Conservation (phyloP, 2,329 filamentous ascomycete species). For the Colletotrichum coccodes region DNA sequence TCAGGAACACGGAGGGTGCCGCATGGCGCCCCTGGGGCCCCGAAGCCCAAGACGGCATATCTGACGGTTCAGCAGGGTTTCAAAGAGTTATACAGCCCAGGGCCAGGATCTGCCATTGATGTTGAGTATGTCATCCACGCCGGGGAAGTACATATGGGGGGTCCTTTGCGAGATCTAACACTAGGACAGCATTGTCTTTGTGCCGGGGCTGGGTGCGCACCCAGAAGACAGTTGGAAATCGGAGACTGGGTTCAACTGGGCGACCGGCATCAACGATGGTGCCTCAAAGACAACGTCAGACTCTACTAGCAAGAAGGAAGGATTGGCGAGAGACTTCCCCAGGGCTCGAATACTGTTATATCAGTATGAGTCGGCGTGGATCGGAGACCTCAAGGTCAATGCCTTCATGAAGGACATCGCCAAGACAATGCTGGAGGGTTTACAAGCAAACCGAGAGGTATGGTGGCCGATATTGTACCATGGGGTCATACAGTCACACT, state of each 20-base stretch:
- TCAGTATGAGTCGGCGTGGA: constrained; percentile 54
- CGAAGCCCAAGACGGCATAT: constrained; percentile 45
- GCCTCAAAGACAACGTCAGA: constrained; percentile 49
- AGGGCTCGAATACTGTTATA: constrained; percentile 51
- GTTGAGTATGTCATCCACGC: constrained; percentile 43
- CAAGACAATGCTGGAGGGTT: constrained; percentile 45
- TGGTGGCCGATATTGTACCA: not conserved
- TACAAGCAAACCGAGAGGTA: constrained; percentile 48
- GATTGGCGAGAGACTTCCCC: constrained; percentile 50
- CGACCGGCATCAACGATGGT: constrained; percentile 44
- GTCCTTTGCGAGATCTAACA: constrained; percentile 21
- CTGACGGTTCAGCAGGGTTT: constrained; percentile 50
- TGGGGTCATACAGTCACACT: not conserved
- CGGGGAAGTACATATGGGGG: not conserved
- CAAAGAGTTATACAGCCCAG: constrained; percentile 48
- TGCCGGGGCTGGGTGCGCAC: constrained; percentile 51
- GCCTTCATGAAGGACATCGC: constrained; percentile 52
- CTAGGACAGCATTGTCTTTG: constrained; percentile 48
- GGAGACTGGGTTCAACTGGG: constrained; percentile 52
- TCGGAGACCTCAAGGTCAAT: constrained; percentile 50
- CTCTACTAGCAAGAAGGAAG: constrained; percentile 41
- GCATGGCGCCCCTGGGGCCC: constrained; percentile 20
- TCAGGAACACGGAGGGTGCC: constrained; percentile 28
- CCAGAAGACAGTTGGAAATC: constrained; percentile 53
- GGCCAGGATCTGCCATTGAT: constrained; percentile 42